A percentile compares a stretch with the other conserved stretches of the same genome.
These are phyloP conservation scores for Dionaea muscipula DNA, from an alignment of 179 eudicot species.

Conservation along the genomic window DNA sequence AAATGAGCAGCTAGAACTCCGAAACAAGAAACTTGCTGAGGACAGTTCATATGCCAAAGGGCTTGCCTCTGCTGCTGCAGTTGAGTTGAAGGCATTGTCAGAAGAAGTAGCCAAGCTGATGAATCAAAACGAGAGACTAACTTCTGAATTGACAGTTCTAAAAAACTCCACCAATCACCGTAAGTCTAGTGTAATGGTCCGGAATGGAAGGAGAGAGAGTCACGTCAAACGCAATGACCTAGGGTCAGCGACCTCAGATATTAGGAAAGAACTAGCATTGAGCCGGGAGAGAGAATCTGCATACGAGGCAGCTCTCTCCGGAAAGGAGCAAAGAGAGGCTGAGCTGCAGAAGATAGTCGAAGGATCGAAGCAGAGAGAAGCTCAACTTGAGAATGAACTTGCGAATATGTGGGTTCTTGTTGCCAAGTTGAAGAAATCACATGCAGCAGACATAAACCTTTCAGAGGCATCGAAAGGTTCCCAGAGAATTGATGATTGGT, in stretches of 20 bases:
- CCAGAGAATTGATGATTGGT: neutral
- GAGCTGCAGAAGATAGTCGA: conserved; percentile 61
- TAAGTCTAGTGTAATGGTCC: conserved; percentile 26
- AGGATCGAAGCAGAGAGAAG: conserved; percentile 89
- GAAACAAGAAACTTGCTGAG: conserved; percentile 82
- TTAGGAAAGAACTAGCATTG: conserved; percentile 64
- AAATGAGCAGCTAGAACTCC: conserved; percentile 61
- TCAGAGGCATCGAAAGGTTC: conserved; percentile 7
- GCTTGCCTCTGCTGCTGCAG: conserved; percentile 97
- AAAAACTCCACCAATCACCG: conserved; percentile 54
- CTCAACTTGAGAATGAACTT: conserved; percentile 90
- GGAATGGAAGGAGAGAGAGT: conserved; percentile 63
- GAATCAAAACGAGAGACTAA: conserved; percentile 72
- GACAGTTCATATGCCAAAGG: conserved; percentile 98
- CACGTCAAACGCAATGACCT: conserved; percentile 46
- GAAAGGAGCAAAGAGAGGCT: conserved; percentile 63
- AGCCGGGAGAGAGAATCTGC: conserved; percentile 67
- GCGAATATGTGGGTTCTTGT: conserved; percentile 99
- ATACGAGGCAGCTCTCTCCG: conserved; percentile 66
- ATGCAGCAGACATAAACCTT: conserved; percentile 44
- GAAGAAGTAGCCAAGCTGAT: conserved; percentile 93
- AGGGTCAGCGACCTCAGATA: conserved; percentile 36
- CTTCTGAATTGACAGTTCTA: conserved; percentile 54
- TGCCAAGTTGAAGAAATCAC: conserved; percentile 80
- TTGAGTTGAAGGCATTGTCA: conserved; percentile 82